Percentiles rank a stretch among this genome's conserved stretches.
Conservation (phyloP, 306 rosid genomes). For the Vicia sativa region DNA sequence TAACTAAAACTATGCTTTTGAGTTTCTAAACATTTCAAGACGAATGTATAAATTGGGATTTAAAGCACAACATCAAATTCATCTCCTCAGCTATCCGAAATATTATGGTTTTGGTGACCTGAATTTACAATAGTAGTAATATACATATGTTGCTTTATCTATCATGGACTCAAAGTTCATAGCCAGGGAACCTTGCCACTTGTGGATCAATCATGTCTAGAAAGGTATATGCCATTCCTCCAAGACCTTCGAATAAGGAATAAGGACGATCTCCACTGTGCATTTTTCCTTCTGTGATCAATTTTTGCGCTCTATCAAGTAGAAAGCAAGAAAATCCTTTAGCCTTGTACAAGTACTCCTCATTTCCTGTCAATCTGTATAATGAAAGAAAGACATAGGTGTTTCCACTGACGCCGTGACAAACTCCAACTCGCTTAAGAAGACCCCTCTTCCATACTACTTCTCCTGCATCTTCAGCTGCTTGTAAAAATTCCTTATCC, state of each 20-base stretch:
- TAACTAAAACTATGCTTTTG: too few species aligned
- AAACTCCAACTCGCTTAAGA: slow-evolving; percentile 80
- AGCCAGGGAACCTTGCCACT: slow-evolving; percentile 69
- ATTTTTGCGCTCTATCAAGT: slow-evolving; percentile 56
- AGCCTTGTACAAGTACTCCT: slow-evolving; percentile 63
- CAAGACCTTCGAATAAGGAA: slow-evolving; percentile 81
- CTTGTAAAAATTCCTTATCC: slow-evolving; percentile 64
- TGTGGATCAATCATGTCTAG: slow-evolving; percentile 76
- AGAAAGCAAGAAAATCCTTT: slow-evolving; percentile 83
- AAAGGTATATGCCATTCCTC: slow-evolving; percentile 70
- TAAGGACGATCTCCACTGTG: slow-evolving; percentile 83
- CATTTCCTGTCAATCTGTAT: slow-evolving; percentile 66
- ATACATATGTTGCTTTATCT: slow-evolving; percentile 9
- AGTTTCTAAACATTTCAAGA: neutral
- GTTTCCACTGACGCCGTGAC: slow-evolving; percentile 88
- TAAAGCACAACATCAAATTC: neutral
- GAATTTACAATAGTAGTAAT: neutral
- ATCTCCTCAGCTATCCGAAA: slow-evolving; percentile 7
- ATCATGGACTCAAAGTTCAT: slow-evolving; percentile 54
- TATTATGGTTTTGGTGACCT: neutral
- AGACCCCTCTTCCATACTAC: slow-evolving; percentile 80
- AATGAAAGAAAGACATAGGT: slow-evolving; percentile 80
- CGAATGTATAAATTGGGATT: neutral
- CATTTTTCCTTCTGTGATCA: slow-evolving; percentile 67
- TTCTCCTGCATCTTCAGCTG: slow-evolving; percentile 73